These are phyloP conservation scores for Globisporangium spiculum DNA, from an alignment of 352 stramenopile species.

Conservation along the genomic window DNA sequence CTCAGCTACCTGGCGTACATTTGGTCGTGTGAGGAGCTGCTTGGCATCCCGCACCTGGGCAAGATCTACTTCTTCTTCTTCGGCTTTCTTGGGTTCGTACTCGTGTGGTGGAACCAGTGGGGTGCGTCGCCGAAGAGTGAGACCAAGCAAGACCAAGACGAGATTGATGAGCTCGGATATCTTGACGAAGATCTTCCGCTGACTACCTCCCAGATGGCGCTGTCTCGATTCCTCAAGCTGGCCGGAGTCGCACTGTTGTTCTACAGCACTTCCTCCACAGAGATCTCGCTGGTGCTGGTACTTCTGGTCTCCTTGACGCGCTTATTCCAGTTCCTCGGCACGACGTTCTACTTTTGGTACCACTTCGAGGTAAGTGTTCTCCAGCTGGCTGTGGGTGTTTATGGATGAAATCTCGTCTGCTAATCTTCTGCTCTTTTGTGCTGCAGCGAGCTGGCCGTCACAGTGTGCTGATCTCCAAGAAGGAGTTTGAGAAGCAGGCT, in stretches of 20 bases:
- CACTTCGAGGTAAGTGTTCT: constrained; percentile 54
- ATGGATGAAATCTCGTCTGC: constrained; percentile 20
- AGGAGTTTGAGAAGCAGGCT: constrained; percentile 67
- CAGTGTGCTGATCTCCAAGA: constrained; percentile 67
- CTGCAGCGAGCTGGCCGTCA: constrained; percentile 39
- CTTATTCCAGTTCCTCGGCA: constrained; percentile 70
- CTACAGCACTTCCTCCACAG: constrained; percentile 80
- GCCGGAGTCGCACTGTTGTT: constrained; percentile 67
- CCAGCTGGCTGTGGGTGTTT: background rate
- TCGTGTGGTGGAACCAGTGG: constrained; percentile 89
- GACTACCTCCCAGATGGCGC: constrained; percentile 62
- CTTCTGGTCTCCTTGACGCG: constrained; percentile 64
- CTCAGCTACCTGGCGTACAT: constrained; percentile 59
- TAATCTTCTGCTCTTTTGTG: background rate
- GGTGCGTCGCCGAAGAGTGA: constrained; percentile 49
- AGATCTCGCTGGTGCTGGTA: constrained; percentile 70
- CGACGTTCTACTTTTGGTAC: constrained; percentile 80
- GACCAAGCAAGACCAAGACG: constrained; percentile 51
- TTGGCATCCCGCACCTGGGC: constrained; percentile 76
- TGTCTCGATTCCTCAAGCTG: constrained; percentile 57
- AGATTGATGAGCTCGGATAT: constrained; percentile 66
- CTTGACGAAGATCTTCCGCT: constrained; percentile 62
- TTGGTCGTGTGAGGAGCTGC: constrained; percentile 66
- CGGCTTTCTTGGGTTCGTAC: constrained; percentile 56
- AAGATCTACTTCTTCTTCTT: constrained; percentile 88